Evolutionary conservation across 257 asterid genomes (phyloP).

Genomic region (Osmanthus fragrans): DNA sequence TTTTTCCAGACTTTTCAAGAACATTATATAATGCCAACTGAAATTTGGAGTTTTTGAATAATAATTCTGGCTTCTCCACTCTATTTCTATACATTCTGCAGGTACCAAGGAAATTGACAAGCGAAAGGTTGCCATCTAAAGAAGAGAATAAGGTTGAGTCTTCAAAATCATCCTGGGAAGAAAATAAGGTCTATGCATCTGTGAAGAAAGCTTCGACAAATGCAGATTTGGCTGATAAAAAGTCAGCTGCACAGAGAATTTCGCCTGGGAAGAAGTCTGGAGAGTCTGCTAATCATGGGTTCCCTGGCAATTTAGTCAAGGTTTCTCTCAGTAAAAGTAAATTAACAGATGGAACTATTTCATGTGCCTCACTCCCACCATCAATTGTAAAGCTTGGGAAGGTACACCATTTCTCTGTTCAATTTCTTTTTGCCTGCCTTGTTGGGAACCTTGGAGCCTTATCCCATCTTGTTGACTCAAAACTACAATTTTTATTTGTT

Average conservation of each 20-base stretch:
- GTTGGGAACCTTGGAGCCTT: background rate
- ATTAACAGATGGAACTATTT: conserved; percentile 64
- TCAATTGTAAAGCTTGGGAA: conserved; percentile 84
- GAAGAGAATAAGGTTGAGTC: conserved; percentile 53
- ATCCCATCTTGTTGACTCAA: background rate
- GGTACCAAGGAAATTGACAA: conserved; percentile 73
- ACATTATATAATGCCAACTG: background rate
- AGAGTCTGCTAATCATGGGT: conserved; percentile 54
- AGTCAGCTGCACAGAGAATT: conserved; percentile 40
- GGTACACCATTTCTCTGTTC: conserved; percentile 41
- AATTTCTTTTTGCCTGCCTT: conserved; percentile 1
- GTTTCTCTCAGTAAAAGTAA: conserved; percentile 59
- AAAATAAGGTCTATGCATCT: conserved; percentile 43
- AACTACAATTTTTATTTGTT: background rate
- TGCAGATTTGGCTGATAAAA: conserved; percentile 53
- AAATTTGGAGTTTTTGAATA: conserved; percentile 8
- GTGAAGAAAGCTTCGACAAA: conserved; percentile 42
- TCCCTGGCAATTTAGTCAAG: conserved; percentile 72
- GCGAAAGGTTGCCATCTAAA: conserved; percentile 60
- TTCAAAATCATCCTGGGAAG: conserved; percentile 56
- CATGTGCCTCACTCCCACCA: conserved; percentile 83
- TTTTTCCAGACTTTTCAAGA: conserved; percentile 14
- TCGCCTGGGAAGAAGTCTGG: conserved; percentile 59
- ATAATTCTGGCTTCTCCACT: conserved; percentile 16
- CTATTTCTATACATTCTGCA: conserved; percentile 31